Conservation (phyloP, 176 grass and related monocot genomes). For the Aegilops sharonensis region DNA sequence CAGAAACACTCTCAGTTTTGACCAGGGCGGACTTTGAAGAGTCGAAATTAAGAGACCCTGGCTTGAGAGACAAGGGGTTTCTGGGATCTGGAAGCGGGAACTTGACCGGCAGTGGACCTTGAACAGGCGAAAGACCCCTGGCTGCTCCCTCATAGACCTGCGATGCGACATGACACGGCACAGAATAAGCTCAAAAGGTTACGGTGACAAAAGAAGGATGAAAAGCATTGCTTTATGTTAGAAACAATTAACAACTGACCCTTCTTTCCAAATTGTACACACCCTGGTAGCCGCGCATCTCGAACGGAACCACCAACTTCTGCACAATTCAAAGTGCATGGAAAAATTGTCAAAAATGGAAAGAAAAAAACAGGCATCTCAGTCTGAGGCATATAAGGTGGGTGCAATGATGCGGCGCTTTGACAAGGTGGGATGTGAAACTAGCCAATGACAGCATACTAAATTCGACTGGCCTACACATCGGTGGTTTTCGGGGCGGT, state of each 20-base stretch:
- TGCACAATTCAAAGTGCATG: conserved; percentile 23
- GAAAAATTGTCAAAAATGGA: too few relatives aligned
- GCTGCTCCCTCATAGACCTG: conserved; percentile 76
- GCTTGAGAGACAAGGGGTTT: conserved; percentile 53
- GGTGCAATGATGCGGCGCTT: neutral
- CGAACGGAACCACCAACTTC: conserved; percentile 79
- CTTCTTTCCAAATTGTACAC: conserved; percentile 82
- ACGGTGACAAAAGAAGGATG: neutral
- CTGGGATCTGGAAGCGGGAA: conserved; percentile 72
- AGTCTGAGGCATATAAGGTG: neutral
- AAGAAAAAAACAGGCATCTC: neutral
- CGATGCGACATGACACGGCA: neutral
- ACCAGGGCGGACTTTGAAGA: conserved; percentile 22
- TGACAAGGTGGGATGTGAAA: neutral
- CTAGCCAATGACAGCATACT: too few relatives aligned
- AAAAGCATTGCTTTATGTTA: neutral
- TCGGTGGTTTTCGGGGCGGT: neutral
- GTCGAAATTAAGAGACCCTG: conserved; percentile 47
- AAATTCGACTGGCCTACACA: neutral
- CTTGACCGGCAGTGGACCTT: conserved; percentile 70
- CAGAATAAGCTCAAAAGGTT: neutral
- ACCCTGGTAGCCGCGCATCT: conserved; percentile 81
- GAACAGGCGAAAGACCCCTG: conserved; percentile 61
- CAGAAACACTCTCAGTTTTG: conserved; percentile 48
- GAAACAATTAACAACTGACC: conserved; percentile 21